These are phyloP conservation scores for Cutaneotrichosporon dermatis DNA, from an alignment of 1,284 basidiomycete species.

Conservation along the genomic window DNA sequence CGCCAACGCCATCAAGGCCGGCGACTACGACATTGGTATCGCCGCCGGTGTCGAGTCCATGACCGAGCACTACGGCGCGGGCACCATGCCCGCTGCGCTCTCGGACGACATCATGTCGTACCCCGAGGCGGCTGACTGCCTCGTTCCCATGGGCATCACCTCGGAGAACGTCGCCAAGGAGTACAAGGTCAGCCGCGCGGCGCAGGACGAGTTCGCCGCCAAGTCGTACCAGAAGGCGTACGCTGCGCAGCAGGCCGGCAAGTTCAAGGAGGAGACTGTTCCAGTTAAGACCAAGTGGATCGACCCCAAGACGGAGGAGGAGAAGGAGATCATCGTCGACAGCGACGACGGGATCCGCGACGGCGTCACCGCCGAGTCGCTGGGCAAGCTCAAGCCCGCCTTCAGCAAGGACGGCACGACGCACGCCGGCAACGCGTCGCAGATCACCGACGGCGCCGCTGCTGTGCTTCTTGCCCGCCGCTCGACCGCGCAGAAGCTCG, in stretches of 20 bases:
- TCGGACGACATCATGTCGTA: constrained; percentile 75
- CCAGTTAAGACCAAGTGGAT: constrained; percentile 65
- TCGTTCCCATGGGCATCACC: constrained; percentile 91
- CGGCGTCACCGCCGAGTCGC: constrained; percentile 80
- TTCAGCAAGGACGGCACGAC: constrained; percentile 86
- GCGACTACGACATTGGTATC: constrained; percentile 89
- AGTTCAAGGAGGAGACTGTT: constrained; percentile 88
- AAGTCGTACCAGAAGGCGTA: constrained; percentile 78
- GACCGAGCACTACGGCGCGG: constrained; percentile 78
- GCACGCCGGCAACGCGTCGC: constrained; percentile 87
- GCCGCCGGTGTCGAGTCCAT: constrained; percentile 95
- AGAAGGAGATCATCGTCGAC: constrained; percentile 72
- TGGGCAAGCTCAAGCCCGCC: constrained; percentile 88
- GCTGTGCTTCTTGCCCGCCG: constrained; percentile 86
- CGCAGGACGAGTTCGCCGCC: constrained; percentile 81
- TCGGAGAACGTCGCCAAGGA: constrained; percentile 90
- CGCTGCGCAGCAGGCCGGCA: constrained; percentile 79
- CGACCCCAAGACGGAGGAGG: constrained; percentile 82
- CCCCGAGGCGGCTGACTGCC: constrained; percentile 79
- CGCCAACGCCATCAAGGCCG: constrained; percentile 76
- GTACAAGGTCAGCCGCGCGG: constrained; percentile 72
- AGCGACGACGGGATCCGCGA: constrained; percentile 87
- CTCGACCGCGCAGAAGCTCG: constrained; percentile 79
- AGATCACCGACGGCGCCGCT: constrained; percentile 96
- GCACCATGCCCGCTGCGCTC: constrained; percentile 65